These are phyloP conservation scores for Botryotinia calthae DNA, from an alignment of 2,329 filamentous ascomycete genomes.

Conservation along the genomic window DNA sequence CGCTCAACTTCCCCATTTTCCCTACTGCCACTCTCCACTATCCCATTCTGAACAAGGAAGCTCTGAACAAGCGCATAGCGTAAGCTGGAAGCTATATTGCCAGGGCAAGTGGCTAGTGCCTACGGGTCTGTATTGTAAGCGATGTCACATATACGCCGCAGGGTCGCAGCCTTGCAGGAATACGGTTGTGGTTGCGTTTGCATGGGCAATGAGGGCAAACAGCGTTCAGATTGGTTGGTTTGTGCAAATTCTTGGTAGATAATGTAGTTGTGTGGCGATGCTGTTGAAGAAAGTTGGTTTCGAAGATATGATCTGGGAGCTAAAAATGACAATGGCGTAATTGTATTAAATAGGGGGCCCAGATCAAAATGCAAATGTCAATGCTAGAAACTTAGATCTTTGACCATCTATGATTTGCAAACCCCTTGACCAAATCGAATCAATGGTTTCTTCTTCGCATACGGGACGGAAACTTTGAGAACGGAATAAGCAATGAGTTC, in stretches of 20 bases:
- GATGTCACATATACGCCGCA: constrained; percentile 7
- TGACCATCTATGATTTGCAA: constrained; percentile 3
- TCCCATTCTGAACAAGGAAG: neutral
- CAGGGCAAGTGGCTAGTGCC: neutral
- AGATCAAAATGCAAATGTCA: neutral
- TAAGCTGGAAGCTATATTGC: neutral
- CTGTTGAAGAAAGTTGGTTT: constrained; percentile 5
- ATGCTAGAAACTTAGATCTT: neutral
- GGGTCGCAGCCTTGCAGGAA: constrained; percentile 17
- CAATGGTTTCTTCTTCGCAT: neutral
- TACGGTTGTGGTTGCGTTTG: constrained; percentile 16
- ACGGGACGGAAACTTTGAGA: neutral
- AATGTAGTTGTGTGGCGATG: neutral
- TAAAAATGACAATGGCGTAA: constrained; percentile 4
- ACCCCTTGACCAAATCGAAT: neutral
- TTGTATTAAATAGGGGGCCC: neutral
- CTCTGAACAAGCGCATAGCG: constrained; percentile 3
- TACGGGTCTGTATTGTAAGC: neutral
- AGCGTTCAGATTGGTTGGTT: neutral
- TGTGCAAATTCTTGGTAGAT: neutral
- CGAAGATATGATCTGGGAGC: neutral
- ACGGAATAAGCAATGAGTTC: neutral
- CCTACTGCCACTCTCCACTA: neutral
- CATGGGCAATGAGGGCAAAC: neutral
- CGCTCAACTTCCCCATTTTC: neutral